phyloP scores from a whole-genome alignment of 2,329 filamentous ascomycete species.

The Exophiala oligosperma region DNA sequence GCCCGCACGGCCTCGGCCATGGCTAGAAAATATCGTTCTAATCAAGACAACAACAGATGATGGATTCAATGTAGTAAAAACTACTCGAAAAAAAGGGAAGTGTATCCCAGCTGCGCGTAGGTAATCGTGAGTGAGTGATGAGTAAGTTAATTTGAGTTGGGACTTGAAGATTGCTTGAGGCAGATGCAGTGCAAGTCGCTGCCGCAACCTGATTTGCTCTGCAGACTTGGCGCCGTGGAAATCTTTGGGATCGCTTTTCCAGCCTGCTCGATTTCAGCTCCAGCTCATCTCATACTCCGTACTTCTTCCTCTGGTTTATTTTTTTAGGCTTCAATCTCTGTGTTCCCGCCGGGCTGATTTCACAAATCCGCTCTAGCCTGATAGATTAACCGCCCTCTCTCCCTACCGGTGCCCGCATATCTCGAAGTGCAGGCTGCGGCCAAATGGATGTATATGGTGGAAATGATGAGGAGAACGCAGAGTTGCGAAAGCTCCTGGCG shows the following conservation, averaged over 20 bases:
- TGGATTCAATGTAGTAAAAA: no score
- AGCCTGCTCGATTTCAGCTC: neutral
- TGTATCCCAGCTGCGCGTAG: neutral
- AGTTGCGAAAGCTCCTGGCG: conserved; percentile 74
- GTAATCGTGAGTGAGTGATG: neutral
- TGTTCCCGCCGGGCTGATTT: neutral
- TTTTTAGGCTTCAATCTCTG: neutral
- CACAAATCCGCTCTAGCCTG: neutral
- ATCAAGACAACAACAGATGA: neutral
- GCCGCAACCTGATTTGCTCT: neutral
- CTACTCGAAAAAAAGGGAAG: neutral
- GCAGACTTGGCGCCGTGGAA: conserved; percentile 6
- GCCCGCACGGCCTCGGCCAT: conserved; percentile 11
- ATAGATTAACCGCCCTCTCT: neutral
- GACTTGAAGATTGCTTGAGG: neutral
- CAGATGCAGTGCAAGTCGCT: neutral
- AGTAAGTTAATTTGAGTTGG: neutral
- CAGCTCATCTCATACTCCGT: no score
- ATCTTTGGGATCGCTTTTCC: neutral
- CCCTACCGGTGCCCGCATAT: no score
- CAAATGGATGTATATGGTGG: conserved; percentile 62
- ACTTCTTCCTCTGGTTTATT: neutral
- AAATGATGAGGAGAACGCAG: conserved; percentile 76
- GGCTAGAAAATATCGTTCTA: neutral
- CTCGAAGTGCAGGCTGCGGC: conserved; percentile 17